Base-by-base conservation (phyloP, 441 rosid genomes). In the Corymbia calophylla region DNA sequence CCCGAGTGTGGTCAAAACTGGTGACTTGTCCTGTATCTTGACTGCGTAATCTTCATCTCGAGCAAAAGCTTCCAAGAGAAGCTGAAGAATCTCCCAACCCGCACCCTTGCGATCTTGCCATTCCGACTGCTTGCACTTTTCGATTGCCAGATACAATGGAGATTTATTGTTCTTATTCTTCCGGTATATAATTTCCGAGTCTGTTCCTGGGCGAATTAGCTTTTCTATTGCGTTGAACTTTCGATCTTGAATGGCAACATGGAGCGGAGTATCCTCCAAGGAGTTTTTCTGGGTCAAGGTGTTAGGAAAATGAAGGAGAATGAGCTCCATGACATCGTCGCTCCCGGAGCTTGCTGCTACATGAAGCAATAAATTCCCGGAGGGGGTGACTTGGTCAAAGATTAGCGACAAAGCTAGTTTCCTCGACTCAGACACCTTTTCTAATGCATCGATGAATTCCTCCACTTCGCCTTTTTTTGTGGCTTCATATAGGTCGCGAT, bases 81-180 rank as follows among this genome's bases (percentile, higher is more conserved):
- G 8, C 47, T 0, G 25, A 18, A 68, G 0, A 18, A 68, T 18
- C 25, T 32, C 1, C 13, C 7, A 1, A 0, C 0, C 10, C 19
- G 0, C 9, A 2, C 31, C 68, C 8, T 13, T 0, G 18, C 2
- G 1, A 6, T 60, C 2, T 27, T 23, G 0, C 4, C 2, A 11
- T 0, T 5, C 7, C 3, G 2, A 9, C 0, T 0, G 0, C 5
- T 56, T 2, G 12, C 66, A 12, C 3, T 5, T 60, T 60, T 60
- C 66, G 4, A 12, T 31, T 29, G 68, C 68, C 17, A 64, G 1
- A 7, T n/a, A 64, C 35, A 64, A 3, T 13, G 70, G 70, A n/a
- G 70, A 64, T 64, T 64, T n/a, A 64, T 9, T 1, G 15, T 64
- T 18, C 35, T n/a, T n/a, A 19, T 64, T n/a, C 35, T 64, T 64